Base-by-base conservation (phyloP, 306 rosid genomes). In the Rosa chinensis region DNA sequence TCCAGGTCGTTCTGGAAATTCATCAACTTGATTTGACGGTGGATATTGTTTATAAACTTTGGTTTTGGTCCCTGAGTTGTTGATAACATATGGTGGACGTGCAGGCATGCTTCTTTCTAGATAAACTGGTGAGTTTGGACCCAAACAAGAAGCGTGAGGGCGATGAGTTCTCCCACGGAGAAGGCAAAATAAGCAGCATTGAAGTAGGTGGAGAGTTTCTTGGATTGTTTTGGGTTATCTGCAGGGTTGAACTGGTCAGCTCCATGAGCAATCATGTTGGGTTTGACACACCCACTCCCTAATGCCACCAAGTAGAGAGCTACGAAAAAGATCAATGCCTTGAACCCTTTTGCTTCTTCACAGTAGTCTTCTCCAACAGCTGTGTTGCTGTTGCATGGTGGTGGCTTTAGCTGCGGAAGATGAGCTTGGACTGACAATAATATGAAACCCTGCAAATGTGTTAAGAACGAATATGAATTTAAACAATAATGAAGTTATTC, bases 211-310 rank as follows among this genome's bases (percentile, higher is more conserved):
- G 99, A 89, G 67, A 93, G 96, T 73, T 76, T 87, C 66, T 89
- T 93, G 8, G 82, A 78, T 14, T 94, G 93, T 18, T 74, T 71
- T 3, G 90, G 84, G 61, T 72, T 80, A 3, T 86, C 84, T 56
- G 71, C 45, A 17, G 79, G 81, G 25, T 77, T 83, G 88, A 96
- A 96, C 52, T 96, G 99, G 85, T 93, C 96, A 17, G 86, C 99
- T 25, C 99, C 99, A 75, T 93, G 92, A 80, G 99, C 96, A 76
- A 96, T 84, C 97, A 96, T 91, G 85, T 91, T 96, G 1, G 99
- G 99, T 84, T 96, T 96, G 5, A 96, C 92, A 77, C 99, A 96
- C 0, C 99, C 99, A 80, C 99, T 96, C 40, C 99, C 99, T 23
- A 96, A 70, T 1, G 99, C 99, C 79, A 96, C 99, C 75, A 96